Evolutionary conservation across 148 eudicot species (phyloP).

Genomic region (Talinum fruticosum): DNA sequence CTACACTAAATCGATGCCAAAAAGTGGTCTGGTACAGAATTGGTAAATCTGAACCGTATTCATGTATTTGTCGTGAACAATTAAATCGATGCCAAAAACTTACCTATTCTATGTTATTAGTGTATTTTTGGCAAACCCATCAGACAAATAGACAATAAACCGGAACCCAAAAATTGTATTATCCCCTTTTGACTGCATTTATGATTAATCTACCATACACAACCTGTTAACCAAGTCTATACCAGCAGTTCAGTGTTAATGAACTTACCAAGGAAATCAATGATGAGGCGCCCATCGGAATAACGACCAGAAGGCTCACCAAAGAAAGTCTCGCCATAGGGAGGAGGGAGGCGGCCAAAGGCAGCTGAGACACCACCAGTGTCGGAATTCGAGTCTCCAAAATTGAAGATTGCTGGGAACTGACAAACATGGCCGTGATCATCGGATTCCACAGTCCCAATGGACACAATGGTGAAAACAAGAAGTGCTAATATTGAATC

Average conservation of each 20-base stretch:
- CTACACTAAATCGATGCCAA: no score
- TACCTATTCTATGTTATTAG: no score
- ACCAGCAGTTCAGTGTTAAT: not conserved
- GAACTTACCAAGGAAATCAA: constrained; percentile 8
- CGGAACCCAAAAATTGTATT: not conserved
- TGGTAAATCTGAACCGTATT: no score
- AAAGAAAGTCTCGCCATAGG: constrained; percentile 6
- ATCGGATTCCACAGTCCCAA: not conserved
- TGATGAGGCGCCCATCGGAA: not conserved
- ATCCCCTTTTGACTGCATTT: not conserved
- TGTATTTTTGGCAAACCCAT: not conserved
- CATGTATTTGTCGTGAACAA: not conserved
- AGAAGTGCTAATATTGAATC: not conserved
- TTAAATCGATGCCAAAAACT: no score
- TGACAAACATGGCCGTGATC: not conserved
- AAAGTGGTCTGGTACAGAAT: no score
- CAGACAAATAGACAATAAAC: not conserved
- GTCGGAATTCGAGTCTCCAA: constrained; percentile 10
- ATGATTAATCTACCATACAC: not conserved
- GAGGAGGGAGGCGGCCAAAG: not conserved
- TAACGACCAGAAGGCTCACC: not conserved
- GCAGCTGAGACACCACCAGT: not conserved
- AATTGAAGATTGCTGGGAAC: constrained; percentile 6
- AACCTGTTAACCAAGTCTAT: not conserved
- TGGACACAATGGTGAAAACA: not conserved